phyloP scores from a whole-genome alignment of 768 basidiomycete genomes.

The Podaxis mareebaensis region DNA sequence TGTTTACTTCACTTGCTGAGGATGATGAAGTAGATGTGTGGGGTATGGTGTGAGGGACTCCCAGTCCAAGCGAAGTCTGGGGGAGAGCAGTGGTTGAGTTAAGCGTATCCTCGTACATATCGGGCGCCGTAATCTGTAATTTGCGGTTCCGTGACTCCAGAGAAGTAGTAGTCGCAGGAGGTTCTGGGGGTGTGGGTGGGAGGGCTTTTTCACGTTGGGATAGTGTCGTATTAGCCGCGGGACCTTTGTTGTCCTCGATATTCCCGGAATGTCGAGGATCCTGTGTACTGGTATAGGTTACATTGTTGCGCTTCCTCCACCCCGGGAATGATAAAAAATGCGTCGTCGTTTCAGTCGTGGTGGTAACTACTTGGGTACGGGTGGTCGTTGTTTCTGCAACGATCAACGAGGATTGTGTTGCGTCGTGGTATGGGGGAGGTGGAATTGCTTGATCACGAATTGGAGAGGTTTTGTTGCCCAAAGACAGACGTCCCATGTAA shows the following conservation, averaged over 20 bases:
- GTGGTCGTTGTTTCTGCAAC: conserved; percentile 50
- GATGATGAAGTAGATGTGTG: conserved; percentile 36
- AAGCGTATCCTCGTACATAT: neutral
- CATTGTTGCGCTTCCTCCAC: conserved; percentile 56
- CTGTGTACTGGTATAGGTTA: conserved; percentile 26
- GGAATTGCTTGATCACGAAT: conserved; percentile 3
- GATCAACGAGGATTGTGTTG: conserved; percentile 30
- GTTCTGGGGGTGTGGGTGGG: conserved; percentile 24
- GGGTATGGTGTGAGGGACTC: conserved; percentile 53
- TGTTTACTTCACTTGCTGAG: conserved; percentile 47
- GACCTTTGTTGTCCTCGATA: conserved; percentile 17
- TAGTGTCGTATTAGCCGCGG: neutral
- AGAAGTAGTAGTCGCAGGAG: neutral
- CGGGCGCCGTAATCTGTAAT: neutral
- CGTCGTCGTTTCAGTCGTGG: conserved; percentile 49
- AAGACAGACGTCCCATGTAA: conserved; percentile 14
- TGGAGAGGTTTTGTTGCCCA: conserved; percentile 2
- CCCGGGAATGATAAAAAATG: conserved; percentile 69
- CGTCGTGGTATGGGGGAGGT: conserved; percentile 22
- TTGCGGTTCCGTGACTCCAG: neutral
- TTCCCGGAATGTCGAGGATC: conserved; percentile 9
- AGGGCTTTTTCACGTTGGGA: conserved; percentile 21
- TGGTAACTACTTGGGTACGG: conserved; percentile 45
- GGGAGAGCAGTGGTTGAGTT: conserved; percentile 43
- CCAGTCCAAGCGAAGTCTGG: conserved; percentile 59